Evolutionary conservation across 331 rosid species (phyloP).

Genomic region (Pyrus hybrid): DNA sequence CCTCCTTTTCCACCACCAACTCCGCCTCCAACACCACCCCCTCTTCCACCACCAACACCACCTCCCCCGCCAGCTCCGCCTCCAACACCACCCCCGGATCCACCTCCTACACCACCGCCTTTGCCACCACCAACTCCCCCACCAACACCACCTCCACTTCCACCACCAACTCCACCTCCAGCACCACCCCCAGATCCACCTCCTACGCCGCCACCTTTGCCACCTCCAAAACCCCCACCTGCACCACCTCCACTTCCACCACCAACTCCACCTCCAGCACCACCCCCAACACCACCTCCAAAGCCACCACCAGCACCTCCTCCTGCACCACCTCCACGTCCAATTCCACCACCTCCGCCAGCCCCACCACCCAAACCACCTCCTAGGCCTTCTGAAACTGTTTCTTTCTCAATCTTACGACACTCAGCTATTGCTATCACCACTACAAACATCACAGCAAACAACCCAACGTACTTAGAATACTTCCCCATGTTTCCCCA

Average conservation of each 20-base stretch:
- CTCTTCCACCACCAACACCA: too few relatives aligned
- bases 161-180: neutral
- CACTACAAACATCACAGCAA: conserved; percentile 13
- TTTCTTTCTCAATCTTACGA: conserved; percentile 21
- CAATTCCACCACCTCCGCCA: conserved; percentile 9
- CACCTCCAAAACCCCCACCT: conserved; percentile 4
- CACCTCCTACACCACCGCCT: too few relatives aligned
- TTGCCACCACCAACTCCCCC: neutral
- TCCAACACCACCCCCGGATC: too few relatives aligned
- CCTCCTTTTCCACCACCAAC: too few relatives aligned
- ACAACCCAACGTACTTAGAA: neutral
- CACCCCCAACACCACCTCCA: neutral
- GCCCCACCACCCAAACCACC: neutral
- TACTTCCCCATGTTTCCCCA: conserved; percentile 30
- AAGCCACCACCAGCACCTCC: neutral
- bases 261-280: neutral
- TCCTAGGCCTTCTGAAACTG: conserved; percentile 6
- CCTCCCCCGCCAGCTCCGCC: too few relatives aligned
- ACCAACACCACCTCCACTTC: neutral
- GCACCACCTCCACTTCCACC: neutral
- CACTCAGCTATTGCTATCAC: conserved; percentile 18
- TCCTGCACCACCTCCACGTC: neutral
- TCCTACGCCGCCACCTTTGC: conserved; percentile 1
- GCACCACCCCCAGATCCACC: neutral
- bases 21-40: too few relatives aligned